phyloP scores from a whole-genome alignment of 345 rosid genomes.

The Lepidium africanum region DNA sequence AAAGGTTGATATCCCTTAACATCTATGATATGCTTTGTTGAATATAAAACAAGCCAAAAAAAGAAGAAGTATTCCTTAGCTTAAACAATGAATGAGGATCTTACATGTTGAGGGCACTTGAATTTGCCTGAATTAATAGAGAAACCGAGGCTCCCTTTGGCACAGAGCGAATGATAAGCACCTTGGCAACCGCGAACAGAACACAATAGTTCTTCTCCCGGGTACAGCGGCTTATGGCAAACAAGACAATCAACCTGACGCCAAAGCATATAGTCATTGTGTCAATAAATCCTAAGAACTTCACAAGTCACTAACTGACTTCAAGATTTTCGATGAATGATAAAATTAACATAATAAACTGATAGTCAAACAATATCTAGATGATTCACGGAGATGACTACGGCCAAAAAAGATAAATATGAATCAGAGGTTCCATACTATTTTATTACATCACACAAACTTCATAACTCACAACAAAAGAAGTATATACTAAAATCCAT shows the following conservation, averaged over 20 bases:
- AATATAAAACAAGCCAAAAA: background rate
- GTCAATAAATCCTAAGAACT: background rate
- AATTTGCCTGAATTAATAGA: constrained; percentile 38
- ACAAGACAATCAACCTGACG: constrained; percentile 60
- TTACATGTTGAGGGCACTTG: constrained; percentile 92
- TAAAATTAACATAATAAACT: background rate
- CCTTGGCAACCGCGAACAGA: constrained; percentile 59
- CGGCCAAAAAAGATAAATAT: background rate
- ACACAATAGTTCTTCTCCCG: constrained; percentile 61
- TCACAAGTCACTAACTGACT: background rate
- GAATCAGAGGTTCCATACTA: background rate
- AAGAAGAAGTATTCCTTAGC: background rate
- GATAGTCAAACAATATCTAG: background rate
- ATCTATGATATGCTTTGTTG: background rate
- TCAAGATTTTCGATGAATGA: background rate
- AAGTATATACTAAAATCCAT: background rate
- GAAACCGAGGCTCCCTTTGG: constrained; percentile 33
- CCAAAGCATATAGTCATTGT: background rate
- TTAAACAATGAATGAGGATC: constrained; percentile 6
- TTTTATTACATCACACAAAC: background rate
- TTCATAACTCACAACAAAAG: background rate
- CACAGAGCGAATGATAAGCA: constrained; percentile 57
- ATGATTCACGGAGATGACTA: no score
- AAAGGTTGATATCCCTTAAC: background rate
- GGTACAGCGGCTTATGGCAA: constrained; percentile 47